A percentile compares a stretch with the other conserved stretches of the same genome.
These are phyloP conservation scores for Diaporthe helianthi DNA, from an alignment of 2,329 filamentous ascomycete genomes.

Conservation along the genomic window DNA sequence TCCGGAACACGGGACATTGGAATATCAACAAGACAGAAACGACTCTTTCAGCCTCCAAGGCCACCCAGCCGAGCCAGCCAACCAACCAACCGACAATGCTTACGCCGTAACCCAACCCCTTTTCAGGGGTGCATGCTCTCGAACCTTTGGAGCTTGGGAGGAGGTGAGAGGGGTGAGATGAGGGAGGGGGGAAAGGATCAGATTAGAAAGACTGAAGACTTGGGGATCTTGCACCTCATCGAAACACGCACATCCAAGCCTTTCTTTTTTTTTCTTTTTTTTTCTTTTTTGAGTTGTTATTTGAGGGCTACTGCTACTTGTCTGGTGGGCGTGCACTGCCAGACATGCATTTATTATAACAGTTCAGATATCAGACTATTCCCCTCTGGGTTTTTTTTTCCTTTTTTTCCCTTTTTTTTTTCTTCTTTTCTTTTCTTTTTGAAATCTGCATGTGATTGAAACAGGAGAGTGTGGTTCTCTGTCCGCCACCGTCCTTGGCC, in stretches of 20 bases:
- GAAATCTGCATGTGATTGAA: neutral
- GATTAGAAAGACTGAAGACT: constrained; percentile 7
- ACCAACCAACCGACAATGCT: neutral
- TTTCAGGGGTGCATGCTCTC: constrained; percentile 11
- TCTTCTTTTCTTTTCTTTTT: too few relatives aligned
- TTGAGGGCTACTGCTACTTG: neutral
- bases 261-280: neutral
- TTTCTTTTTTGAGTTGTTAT: neutral
- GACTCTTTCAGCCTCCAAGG: constrained; percentile 7
- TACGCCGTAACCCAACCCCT: constrained; percentile 4
- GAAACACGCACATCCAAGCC: neutral
- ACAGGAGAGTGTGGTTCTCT: neutral
- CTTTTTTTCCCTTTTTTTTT: neutral
- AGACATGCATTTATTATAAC: neutral
- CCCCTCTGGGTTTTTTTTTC: neutral
- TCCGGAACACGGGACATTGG: neutral
- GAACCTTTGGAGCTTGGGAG: constrained; percentile 6
- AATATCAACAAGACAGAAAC: neutral
- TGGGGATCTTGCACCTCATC: constrained; percentile 1
- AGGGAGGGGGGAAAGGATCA: constrained; percentile 9
- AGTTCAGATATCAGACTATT: neutral
- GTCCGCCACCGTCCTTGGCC: constrained; percentile 3
- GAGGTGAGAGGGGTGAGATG: neutral
- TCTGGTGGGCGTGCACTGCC: neutral
- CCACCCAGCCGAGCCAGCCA: neutral